Evolutionary conservation across 75 land plant genomes (phyloP).

Genomic region (Sequoiadendron giganteum): DNA sequence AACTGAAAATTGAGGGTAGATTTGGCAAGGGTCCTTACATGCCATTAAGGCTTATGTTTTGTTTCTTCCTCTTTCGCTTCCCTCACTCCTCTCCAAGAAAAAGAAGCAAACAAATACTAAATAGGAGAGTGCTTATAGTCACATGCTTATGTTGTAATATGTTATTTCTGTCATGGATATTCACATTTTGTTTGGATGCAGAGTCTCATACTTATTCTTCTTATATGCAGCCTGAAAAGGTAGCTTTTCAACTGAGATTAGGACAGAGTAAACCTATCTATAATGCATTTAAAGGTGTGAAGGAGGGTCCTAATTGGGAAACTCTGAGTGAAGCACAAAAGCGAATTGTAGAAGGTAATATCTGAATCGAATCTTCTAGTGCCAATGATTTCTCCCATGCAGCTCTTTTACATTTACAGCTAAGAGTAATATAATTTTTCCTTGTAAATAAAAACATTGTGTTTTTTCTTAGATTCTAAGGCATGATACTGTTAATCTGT

Average conservation of each 20-base stretch:
- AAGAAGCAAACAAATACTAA: neutral
- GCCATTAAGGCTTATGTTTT: neutral
- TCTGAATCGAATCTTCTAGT: neutral
- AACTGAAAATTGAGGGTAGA: no score
- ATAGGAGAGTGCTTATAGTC: neutral
- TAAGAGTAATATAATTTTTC: neutral
- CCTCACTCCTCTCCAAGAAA: neutral
- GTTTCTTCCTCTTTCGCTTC: neutral
- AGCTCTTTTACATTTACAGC: neutral
- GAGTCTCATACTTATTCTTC: neutral
- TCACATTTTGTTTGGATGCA: neutral
- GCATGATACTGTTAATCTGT: neutral
- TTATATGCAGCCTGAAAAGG: slow-evolving; percentile 73
- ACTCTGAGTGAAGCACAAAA: slow-evolving; percentile 67
- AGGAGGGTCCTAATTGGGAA: slow-evolving; percentile 61
- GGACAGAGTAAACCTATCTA: slow-evolving; percentile 89
- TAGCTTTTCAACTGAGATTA: slow-evolving; percentile 63
- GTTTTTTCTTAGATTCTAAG: neutral
- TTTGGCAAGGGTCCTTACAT: no score
- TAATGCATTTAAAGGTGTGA: slow-evolving; percentile 72
- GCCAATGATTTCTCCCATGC: neutral
- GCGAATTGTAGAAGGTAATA: slow-evolving; percentile 75
- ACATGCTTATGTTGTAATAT: neutral
- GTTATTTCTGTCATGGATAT: neutral
- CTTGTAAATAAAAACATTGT: neutral